Evolutionary conservation across 805 yeast species (phyloP).

Genomic region (Metschnikowia koreensis): DNA sequence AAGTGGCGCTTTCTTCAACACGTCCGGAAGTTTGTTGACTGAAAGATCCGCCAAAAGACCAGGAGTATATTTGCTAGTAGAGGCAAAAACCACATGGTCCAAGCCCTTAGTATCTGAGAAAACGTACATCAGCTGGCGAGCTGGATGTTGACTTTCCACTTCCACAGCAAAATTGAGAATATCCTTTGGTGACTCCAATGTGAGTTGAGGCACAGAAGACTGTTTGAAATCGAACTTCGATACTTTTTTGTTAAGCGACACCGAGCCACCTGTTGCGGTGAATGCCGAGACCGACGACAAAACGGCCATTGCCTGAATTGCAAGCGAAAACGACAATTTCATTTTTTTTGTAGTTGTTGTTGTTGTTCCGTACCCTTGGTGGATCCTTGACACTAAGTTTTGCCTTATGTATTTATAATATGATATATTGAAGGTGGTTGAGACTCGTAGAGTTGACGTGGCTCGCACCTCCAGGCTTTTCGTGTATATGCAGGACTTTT

Average conservation of each 20-base stretch:
- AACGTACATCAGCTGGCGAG: slow-evolving; percentile 36
- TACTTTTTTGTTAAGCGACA: slow-evolving; percentile 25
- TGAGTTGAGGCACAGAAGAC: slow-evolving; percentile 28
- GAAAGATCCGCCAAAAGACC: slow-evolving; percentile 22
- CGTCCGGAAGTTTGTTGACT: slow-evolving; percentile 33
- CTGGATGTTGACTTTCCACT: slow-evolving; percentile 24
- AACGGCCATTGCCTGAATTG: slow-evolving; percentile 20
- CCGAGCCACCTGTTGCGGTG: slow-evolving; percentile 29
- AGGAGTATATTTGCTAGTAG: slow-evolving; percentile 21
- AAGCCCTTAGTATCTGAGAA: slow-evolving; percentile 31
- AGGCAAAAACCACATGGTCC: slow-evolving; percentile 33
- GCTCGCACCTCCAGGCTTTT: not conserved
- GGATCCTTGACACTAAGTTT: not conserved
- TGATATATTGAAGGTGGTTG: too few relatives aligned
- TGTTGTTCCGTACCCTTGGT: too few relatives aligned
- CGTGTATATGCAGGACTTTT: too few relatives aligned
- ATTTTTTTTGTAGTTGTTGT: slow-evolving; percentile 8
- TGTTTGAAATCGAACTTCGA: slow-evolving; percentile 32
- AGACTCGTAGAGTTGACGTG: slow-evolving; percentile 4
- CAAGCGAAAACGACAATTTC: slow-evolving; percentile 21
- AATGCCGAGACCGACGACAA: slow-evolving; percentile 26
- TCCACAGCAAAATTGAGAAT: slow-evolving; percentile 28
- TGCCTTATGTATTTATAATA: too few relatives aligned
- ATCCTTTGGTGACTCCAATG: slow-evolving; percentile 33
- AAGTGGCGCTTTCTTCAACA: slow-evolving; percentile 32